Base-by-base conservation (phyloP, 2,329 filamentous ascomycete species). In the Arthrobotrys sphaeroides region DNA sequence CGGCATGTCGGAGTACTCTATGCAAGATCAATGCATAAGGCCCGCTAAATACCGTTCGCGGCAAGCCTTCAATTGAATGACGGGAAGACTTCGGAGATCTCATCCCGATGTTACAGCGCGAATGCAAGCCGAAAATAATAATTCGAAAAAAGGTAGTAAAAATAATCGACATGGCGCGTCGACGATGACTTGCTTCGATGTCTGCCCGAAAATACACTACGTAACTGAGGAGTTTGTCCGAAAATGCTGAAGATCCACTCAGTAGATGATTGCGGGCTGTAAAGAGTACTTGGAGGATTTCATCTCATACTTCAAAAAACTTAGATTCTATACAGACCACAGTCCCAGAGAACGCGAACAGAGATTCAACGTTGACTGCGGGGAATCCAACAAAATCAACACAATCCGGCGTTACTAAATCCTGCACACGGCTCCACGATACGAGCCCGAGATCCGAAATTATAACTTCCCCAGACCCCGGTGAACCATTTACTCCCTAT, bases 341-440 rank as follows among this genome's bases (percentile, higher is more conserved):
- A 0, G 1, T 28, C 13, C 5, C 0, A 28, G 6, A n/a, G 12
- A 24, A 24, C 12, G 1, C 2, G 7, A 33, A 20, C 24, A 26
- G 28, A 38, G 4, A 55, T 55, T 18, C 10, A 38, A 55, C 2
- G 28, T 42, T 18, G 26, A 16, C 13, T 61, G 53, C 55, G 68
- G 68, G 68, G 68, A 55, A 60, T 73, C 43, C 68, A 73, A 73
- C 68, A 73, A 60, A 66, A 6, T 51, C 68, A 73, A 73, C 68
- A 47, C 68, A 66, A 38, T 24, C 20, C 9, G 38, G 10, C 26
- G n/a, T 33, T 5, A 61, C n/a, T n/a, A n/a, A n/a, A n/a, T n/a
- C n/a, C n/a, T n/a, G n/a, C n/a, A n/a, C 51, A 45, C 33, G 9
- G 12, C 51, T 20, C 28, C 26, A 10, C 43, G 22, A 51, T 43